Conservation (phyloP, 23 red algal genomes). For the Gracilaria gracilis region DNA sequence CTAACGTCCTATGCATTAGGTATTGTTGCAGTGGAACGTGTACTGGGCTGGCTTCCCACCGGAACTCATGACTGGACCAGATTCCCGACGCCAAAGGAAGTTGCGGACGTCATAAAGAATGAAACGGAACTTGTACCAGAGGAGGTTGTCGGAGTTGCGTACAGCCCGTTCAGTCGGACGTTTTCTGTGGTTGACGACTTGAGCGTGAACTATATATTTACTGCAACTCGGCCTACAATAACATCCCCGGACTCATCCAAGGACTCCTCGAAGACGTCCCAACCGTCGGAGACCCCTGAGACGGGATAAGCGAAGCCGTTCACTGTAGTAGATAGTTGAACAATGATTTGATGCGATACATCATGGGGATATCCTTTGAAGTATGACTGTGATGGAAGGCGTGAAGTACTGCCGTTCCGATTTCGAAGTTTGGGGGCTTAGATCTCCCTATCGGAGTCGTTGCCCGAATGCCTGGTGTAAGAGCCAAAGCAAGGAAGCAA, state of each 20-base stretch:
- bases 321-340: background rate
- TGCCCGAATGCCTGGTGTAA: too few relatives aligned
- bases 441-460: background rate
- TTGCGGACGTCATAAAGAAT: constrained; percentile 51
- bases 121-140: constrained; percentile 40
- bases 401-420: background rate
- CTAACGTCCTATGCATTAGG: constrained; percentile 67
- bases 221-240: constrained; percentile 47
- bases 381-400: background rate
- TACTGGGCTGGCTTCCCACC: constrained; percentile 76
- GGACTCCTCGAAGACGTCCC: background rate
- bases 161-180: constrained; percentile 49
- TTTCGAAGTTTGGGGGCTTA: background rate
- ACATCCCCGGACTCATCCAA: background rate
- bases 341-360: background rate
- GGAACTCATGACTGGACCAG: constrained; percentile 96
- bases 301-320: background rate
- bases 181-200: constrained; percentile 70
- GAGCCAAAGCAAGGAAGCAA: background rate
- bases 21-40: constrained; percentile 78
- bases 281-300: background rate
- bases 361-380: background rate
- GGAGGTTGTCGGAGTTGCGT: constrained; percentile 68
- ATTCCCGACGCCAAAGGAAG: constrained; percentile 85
- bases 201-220: constrained; percentile 80